Base-by-base conservation (phyloP, 345 rosid species). In the Eucalyptus curtisii region DNA sequence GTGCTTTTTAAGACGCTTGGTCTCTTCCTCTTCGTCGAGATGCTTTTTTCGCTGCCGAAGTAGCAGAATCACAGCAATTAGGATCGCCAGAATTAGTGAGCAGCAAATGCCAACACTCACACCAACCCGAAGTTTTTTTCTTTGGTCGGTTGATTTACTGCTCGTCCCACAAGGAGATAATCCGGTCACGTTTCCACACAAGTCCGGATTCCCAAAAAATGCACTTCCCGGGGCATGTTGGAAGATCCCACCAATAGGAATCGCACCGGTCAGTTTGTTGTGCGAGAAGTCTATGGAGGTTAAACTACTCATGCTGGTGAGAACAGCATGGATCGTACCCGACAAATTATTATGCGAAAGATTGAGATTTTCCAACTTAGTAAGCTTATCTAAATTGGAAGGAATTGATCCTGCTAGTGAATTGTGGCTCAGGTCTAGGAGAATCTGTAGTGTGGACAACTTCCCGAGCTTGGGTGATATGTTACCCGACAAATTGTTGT, bases 371-470 rank as follows among this genome's bases (percentile, higher is more conserved):
- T 94, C 95, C 90, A 95, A 68, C 6, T 49, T 44, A 30, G 42
- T 68, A 79, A 95, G 95, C 90, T 89, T 92, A 48, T 89, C 91
- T 37, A 95, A 88, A 40, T 89, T 91, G 71, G 50, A 88, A 33
- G 96, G 96, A 86, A 95, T 95, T 47, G 86, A 20, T 59, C 95
- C 96, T 13, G 95, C 93, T 85, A 95, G 92, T 27, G 91, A 92
- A 92, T 96, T 96, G 93, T 95, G 92, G 90, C 98, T 94, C 50
- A 96, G 94, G 86, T 95, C 96, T 87, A 96, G 87, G 55, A 90
- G 59, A 89, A 86, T 89, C 89, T 89, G 93, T 90, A 96, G 55
- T 7, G 53, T 25, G 7, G 88, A 33, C 25, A 96, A 92, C 88
- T 90, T 92, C 15, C 94, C 94, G 1, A 96, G 89, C 90, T 92